A percentile compares a stretch with the other conserved stretches of the same genome.
These are phyloP conservation scores for Bacidia rubella DNA, from an alignment of 495 filamentous ascomycete genomes.

Conservation along the genomic window DNA sequence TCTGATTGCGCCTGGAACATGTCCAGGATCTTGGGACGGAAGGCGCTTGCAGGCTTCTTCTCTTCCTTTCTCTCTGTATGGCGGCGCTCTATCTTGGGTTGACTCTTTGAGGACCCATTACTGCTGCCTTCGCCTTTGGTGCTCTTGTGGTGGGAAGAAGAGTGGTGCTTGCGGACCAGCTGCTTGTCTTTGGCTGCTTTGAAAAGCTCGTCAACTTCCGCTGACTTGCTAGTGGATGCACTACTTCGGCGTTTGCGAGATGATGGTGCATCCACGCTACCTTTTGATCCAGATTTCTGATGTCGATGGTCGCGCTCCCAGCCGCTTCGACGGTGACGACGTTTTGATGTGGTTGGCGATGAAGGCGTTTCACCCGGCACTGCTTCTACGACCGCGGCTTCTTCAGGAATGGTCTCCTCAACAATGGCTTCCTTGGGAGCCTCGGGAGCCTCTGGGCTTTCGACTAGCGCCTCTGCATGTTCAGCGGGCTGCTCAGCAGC, in stretches of 20 bases:
- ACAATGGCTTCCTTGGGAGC: background rate
- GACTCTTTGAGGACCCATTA: background rate
- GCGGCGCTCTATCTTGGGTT: constrained; percentile 4
- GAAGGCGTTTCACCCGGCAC: constrained; percentile 11
- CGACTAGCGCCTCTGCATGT: background rate
- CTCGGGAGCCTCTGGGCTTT: background rate
- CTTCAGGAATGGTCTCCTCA: constrained; percentile 7
- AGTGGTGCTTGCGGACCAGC: constrained; percentile 8
- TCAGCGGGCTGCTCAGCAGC: background rate
- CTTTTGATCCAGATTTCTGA: constrained; percentile 15
- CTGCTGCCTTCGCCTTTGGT: constrained; percentile 1
- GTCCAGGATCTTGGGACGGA: constrained; percentile 12
- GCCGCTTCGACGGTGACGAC: constrained; percentile 12
- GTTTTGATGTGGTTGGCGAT: constrained; percentile 18
- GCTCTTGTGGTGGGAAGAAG: constrained; percentile 3
- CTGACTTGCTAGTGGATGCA: constrained; percentile 20
- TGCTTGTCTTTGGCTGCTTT: constrained; percentile 17
- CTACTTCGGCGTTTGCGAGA: constrained; percentile 18
- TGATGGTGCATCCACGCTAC: constrained; percentile 4
- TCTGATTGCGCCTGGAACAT: constrained; percentile 13
- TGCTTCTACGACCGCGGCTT: background rate
- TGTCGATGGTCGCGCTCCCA: constrained; percentile 19
- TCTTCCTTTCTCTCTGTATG: constrained; percentile 10
- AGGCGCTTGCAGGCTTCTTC: constrained; percentile 1
- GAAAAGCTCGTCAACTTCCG: constrained; percentile 6